phyloP scores from a whole-genome alignment of 1,284 basidiomycete genomes.

The Sporisorium exsertum region DNA sequence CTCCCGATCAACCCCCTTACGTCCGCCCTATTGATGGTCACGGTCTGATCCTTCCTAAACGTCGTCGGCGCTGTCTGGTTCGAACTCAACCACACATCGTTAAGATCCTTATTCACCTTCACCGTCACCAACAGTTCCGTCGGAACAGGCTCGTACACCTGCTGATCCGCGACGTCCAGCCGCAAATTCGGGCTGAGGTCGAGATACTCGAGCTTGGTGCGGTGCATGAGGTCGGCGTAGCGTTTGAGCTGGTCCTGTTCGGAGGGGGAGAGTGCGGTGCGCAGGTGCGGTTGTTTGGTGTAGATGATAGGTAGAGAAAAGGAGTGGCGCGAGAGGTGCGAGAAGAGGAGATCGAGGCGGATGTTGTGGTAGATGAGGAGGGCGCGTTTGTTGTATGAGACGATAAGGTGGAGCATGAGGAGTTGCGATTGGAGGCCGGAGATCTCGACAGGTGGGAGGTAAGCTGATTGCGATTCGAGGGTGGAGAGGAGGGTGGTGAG shows the following conservation, averaged over 20 bases:
- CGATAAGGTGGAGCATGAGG: slow-evolving; percentile 86
- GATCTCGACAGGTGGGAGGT: slow-evolving; percentile 66
- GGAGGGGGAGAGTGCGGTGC: slow-evolving; percentile 8
- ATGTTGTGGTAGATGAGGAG: slow-evolving; percentile 90
- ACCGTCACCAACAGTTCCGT: slow-evolving; percentile 27
- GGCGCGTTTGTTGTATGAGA: slow-evolving; percentile 90
- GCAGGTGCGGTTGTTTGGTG: slow-evolving; percentile 1
- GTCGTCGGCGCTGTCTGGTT: slow-evolving; percentile 20
- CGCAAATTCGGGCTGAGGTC: slow-evolving; percentile 13
- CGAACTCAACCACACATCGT: slow-evolving; percentile 28
- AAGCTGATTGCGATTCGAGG: slow-evolving; percentile 67
- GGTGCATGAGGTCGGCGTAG: slow-evolving; percentile 24
- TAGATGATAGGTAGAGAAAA: slow-evolving; percentile 19
- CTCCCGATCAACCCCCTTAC: slow-evolving; percentile 27
- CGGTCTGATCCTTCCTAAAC: slow-evolving; percentile 33
- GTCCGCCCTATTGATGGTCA: slow-evolving; percentile 28
- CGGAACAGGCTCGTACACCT: slow-evolving; percentile 23
- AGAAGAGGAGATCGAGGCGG: slow-evolving; percentile 74
- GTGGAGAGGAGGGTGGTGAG: slow-evolving; percentile 72
- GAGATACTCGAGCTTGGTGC: slow-evolving; percentile 24
- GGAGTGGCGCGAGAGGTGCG: slow-evolving; percentile 6
- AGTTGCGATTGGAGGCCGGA: slow-evolving; percentile 76
- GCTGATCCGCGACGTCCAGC: slow-evolving; percentile 21
- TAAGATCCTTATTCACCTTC: slow-evolving; percentile 25
- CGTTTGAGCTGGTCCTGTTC: slow-evolving; percentile 27